These are phyloP conservation scores for Colletotrichum horii DNA, from an alignment of 2,329 filamentous ascomycete genomes.

Conservation along the genomic window DNA sequence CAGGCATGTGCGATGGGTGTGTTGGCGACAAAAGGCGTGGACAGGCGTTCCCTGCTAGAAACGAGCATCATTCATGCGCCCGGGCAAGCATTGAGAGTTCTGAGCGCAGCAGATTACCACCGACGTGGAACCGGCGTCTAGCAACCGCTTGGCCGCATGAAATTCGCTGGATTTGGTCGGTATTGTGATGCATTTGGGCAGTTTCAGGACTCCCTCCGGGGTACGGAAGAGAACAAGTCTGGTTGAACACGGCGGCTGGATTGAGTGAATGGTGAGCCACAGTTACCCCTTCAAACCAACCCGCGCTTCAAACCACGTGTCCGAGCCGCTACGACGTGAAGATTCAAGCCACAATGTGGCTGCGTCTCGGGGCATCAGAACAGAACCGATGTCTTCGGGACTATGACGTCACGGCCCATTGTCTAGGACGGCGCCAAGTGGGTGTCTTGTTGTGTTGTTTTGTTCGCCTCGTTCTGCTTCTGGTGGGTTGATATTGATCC, in stretches of 20 bases:
- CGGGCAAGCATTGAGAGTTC: background rate
- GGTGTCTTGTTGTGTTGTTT: background rate
- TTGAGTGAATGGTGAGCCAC: background rate
- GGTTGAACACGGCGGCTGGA: background rate
- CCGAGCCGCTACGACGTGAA: background rate
- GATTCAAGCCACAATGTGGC: background rate
- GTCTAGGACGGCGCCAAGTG: background rate
- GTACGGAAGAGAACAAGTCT: background rate
- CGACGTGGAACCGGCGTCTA: slow-evolving; percentile 7
- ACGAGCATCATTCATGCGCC: slow-evolving; percentile 19
- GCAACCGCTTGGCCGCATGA: slow-evolving; percentile 16
- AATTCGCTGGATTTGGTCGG: background rate
- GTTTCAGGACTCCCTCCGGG: slow-evolving; percentile 6
- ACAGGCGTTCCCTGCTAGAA: slow-evolving; percentile 15
- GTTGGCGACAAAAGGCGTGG: background rate
- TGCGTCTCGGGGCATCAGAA: background rate
- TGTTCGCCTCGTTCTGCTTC: background rate
- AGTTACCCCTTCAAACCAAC: background rate
- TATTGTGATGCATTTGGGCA: background rate
- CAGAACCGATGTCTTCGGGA: background rate
- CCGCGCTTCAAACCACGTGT: background rate
- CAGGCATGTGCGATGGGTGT: background rate
- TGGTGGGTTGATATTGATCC: background rate
- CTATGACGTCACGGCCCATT: background rate
- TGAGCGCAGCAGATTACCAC: background rate